Evolutionary conservation across 2,329 filamentous ascomycete species (phyloP), one percentile per base, ranked within the genome.

Genomic region (Fusarium sulawesiense): DNA sequence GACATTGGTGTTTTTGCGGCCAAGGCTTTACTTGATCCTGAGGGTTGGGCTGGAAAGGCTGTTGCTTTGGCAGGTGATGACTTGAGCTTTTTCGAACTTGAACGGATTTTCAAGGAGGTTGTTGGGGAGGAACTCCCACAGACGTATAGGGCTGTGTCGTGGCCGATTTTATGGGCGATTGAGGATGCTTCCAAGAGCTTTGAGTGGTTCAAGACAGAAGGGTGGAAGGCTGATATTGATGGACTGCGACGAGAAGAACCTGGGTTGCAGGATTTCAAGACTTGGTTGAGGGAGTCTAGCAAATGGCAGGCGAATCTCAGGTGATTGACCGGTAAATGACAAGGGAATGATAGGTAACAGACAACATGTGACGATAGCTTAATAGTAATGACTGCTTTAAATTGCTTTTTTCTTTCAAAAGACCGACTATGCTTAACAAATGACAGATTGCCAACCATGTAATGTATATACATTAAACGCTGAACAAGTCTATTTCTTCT

Each of bases 1-100:
- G 75, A 77, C 3, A 77, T 77, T 20, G 75, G 75, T 4, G 20
- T 65, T 0, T 68, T 68, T 30, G 67, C 63, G 6, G 51, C 67
- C 11, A 68, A 61, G 7, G 59, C 48, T 0, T 45, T 70, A 1
- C 2, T 71, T 3, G 10, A 68, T 7, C 55, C 63, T 1, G 27
- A 58, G 2, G 10, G 4, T 1, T 70, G 67, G 67, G 11, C 23
- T 2, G 58, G 60, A 3, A 68, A 46, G 8, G 30, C 68, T 3
- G 2, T 25, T 13, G 68, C 66, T 1, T 30, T 70, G 0, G 67
- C 67, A 0, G 67, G 68, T 1, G 68, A 71, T 42, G 64, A 68
- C 6, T 2, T 70, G 7, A 47, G 46, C 34, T 71, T 71, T 46
- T 13, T 32, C 0, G 44, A 72, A 4, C 14, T 70, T 1, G 49